These are phyloP conservation scores for Saccharomyces hybrid DNA, from an alignment of 1,139 yeast genomes.

Conservation along the genomic window DNA sequence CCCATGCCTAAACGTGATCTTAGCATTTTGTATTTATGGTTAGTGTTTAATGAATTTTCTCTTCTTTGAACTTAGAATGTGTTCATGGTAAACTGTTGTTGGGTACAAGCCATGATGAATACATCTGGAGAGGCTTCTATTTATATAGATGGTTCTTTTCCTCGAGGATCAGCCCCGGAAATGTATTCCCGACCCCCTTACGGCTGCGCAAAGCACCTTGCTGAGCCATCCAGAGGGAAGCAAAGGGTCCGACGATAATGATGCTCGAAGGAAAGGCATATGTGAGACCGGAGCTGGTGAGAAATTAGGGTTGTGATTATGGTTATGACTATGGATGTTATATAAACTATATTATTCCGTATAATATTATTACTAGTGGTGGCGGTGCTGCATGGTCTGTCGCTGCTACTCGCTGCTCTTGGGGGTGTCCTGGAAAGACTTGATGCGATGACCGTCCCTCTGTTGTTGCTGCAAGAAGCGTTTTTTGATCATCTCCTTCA, in stretches of 20 bases:
- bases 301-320: too few species aligned
- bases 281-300: too few species aligned
- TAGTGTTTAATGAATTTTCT: background rate
- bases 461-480: slow-evolving; percentile 20
- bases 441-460: background rate
- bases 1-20: background rate
- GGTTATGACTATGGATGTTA: background rate
- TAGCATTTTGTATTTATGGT: background rate
- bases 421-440: background rate
- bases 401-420: background rate
- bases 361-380: background rate
- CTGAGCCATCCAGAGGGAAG: background rate
- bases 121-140: background rate
- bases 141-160: background rate
- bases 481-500: slow-evolving; percentile 27
- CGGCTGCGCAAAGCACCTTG: background rate
- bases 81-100: background rate
- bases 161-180: background rate
- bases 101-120: background rate
- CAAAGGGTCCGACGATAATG: background rate
- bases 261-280: background rate
- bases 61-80: background rate
- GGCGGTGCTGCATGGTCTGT: too few species aligned
- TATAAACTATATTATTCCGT: background rate
- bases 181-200: background rate